Conservation (phyloP, 78 protist genomes). For the Dictyostelium intermedium region DNA sequence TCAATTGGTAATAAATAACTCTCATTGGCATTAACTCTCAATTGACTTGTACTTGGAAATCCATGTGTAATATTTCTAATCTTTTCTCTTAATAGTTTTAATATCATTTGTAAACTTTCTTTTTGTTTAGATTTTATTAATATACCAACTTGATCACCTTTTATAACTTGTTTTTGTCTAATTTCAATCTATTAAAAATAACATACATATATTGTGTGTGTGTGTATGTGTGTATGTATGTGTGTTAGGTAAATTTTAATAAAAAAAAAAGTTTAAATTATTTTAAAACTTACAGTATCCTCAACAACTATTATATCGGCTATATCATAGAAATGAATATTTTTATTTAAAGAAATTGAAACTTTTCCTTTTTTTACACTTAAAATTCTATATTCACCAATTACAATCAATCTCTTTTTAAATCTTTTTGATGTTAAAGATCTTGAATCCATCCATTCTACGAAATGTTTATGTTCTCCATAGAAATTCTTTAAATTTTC, state of each 20-base stretch:
- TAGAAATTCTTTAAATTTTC: not conserved
- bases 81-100: not conserved
- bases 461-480: not conserved
- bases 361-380: constrained; percentile 31
- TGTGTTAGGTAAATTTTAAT: not conserved
- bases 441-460: constrained; percentile 56
- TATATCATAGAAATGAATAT: constrained; percentile 35
- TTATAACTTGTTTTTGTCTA: not conserved
- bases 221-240: too few species aligned
- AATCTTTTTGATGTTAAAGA: constrained; percentile 34
- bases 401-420: constrained; percentile 31
- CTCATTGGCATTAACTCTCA: not conserved
- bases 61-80: constrained; percentile 11
- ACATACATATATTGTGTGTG: not conserved
- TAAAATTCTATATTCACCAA: constrained; percentile 23
- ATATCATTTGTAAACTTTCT: constrained; percentile 25
- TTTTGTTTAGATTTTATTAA: constrained; percentile 12
- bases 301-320: constrained; percentile 20
- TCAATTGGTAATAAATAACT: not conserved
- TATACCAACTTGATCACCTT: constrained; percentile 41
- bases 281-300: constrained; percentile 1
- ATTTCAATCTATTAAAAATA: not conserved
- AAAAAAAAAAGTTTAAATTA: too few species aligned
- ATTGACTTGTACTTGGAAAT: not conserved
- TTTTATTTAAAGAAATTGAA: constrained; percentile 13